Conservation (phyloP, 352 stramenopile species). For the Phytophthora rubi region DNA sequence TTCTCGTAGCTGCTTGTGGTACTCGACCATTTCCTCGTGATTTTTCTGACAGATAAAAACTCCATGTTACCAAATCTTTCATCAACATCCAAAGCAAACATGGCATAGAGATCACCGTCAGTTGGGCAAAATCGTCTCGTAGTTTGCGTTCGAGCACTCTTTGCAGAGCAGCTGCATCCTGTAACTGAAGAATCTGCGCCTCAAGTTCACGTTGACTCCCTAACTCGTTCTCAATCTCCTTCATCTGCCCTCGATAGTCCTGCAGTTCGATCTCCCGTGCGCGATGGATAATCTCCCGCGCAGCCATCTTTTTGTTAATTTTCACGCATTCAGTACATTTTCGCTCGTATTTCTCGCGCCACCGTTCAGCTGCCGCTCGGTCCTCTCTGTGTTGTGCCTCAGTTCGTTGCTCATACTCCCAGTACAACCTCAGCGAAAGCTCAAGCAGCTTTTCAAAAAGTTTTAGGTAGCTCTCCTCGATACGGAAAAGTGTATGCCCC, state of each 20-base stretch:
- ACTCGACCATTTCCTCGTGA: constrained; percentile 51
- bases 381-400: constrained; percentile 56
- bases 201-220: constrained; percentile 44
- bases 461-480: constrained; percentile 79
- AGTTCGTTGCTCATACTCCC: constrained; percentile 66
- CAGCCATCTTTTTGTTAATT: constrained; percentile 60
- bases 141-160: constrained; percentile 38
- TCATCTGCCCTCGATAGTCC: constrained; percentile 51
- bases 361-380: constrained; percentile 48
- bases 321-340: constrained; percentile 53
- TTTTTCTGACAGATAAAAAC: constrained; percentile 36
- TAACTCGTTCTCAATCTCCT: constrained; percentile 46
- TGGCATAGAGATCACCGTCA: constrained; percentile 36
- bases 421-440: constrained; percentile 73
- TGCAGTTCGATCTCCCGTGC: constrained; percentile 57
- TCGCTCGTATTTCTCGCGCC: constrained; percentile 57
- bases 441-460: constrained; percentile 83
- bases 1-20: constrained; percentile 52
- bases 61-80: neutral
- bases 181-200: constrained; percentile 48
- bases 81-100: neutral
- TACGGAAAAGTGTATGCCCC: constrained; percentile 66
- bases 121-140: constrained; percentile 36
- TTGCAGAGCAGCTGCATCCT: constrained; percentile 39
- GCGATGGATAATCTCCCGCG: constrained; percentile 59